A percentile compares a stretch with the other conserved stretches of the same genome.
Conservation (phyloP, 495 filamentous ascomycete species). For the Penicillium argentinense region DNA sequence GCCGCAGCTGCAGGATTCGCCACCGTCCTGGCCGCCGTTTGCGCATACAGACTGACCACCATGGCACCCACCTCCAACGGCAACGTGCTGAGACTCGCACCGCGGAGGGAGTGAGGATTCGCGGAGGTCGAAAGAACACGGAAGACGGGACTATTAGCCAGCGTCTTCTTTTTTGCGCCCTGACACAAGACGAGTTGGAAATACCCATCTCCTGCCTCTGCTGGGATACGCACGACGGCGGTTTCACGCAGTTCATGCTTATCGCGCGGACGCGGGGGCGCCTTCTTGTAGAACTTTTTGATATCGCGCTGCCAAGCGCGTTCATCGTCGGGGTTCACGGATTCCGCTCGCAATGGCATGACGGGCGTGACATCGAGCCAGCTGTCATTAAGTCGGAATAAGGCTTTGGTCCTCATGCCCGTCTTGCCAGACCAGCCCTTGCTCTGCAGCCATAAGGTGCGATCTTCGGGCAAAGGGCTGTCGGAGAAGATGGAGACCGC, state of each 20-base stretch:
- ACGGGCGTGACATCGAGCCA: slow-evolving; percentile 68
- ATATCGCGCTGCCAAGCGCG: slow-evolving; percentile 69
- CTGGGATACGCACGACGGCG: slow-evolving; percentile 60
- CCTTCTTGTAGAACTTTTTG: slow-evolving; percentile 54
- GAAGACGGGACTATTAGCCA: slow-evolving; percentile 65
- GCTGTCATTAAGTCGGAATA: slow-evolving; percentile 52
- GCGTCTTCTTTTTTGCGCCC: slow-evolving; percentile 50
- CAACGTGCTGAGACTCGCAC: slow-evolving; percentile 62
- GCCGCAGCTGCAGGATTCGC: slow-evolving; percentile 47
- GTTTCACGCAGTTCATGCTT: slow-evolving; percentile 59
- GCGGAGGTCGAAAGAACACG: slow-evolving; percentile 60
- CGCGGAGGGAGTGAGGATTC: slow-evolving; percentile 57
- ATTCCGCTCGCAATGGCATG: slow-evolving; percentile 39
- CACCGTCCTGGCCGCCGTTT: slow-evolving; percentile 44
- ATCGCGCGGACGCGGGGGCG: slow-evolving; percentile 35
- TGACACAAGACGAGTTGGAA: slow-evolving; percentile 62
- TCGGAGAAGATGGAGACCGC: slow-evolving; percentile 62
- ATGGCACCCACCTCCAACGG: slow-evolving; percentile 64
- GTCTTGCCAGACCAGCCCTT: slow-evolving; percentile 67
- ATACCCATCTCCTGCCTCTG: slow-evolving; percentile 63
- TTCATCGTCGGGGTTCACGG: slow-evolving; percentile 52
- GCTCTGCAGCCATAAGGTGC: slow-evolving; percentile 64
- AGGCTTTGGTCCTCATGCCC: slow-evolving; percentile 63
- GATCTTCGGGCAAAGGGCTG: slow-evolving; percentile 52
- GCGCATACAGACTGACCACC: slow-evolving; percentile 53